Evolutionary conservation across 1,284 basidiomycete genomes (phyloP).

Genomic region (Marasmius tenuissimus): DNA sequence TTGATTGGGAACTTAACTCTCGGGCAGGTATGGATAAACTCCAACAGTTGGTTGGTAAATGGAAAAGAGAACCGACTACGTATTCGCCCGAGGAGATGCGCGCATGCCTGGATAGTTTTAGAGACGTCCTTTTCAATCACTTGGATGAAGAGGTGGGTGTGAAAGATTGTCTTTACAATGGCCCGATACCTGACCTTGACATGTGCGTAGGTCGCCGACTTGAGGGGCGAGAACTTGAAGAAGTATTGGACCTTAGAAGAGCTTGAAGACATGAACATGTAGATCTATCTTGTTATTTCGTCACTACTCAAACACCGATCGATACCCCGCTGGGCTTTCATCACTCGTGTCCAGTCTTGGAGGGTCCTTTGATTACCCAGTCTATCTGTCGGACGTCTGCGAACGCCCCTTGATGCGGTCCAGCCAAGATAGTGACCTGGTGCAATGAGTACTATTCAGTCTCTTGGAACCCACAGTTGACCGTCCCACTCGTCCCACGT

Average conservation of each 20-base stretch:
- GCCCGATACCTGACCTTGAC: slow-evolving; percentile 1
- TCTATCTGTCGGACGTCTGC: no score
- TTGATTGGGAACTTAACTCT: not conserved
- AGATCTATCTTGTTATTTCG: no score
- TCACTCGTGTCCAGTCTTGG: no score
- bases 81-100: slow-evolving; percentile 62
- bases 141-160: slow-evolving; percentile 61
- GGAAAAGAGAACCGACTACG: slow-evolving; percentile 43
- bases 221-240: slow-evolving; percentile 60
- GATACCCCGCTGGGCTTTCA: no score
- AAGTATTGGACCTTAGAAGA: slow-evolving; percentile 67
- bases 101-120: slow-evolving; percentile 60
- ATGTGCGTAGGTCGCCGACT: slow-evolving; percentile 46
- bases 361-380: no score
- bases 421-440: no score
- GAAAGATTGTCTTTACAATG: not conserved
- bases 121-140: slow-evolving; percentile 65
- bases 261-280: slow-evolving; percentile 47
- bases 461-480: no score
- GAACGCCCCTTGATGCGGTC: no score
- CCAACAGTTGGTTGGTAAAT: slow-evolving; percentile 44
- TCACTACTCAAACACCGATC: no score
- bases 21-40: slow-evolving; percentile 56
- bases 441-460: no score
- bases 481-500: no score